Evolutionary conservation across 2,329 filamentous ascomycete species (phyloP).

Genomic region (Trichoderma breve): DNA sequence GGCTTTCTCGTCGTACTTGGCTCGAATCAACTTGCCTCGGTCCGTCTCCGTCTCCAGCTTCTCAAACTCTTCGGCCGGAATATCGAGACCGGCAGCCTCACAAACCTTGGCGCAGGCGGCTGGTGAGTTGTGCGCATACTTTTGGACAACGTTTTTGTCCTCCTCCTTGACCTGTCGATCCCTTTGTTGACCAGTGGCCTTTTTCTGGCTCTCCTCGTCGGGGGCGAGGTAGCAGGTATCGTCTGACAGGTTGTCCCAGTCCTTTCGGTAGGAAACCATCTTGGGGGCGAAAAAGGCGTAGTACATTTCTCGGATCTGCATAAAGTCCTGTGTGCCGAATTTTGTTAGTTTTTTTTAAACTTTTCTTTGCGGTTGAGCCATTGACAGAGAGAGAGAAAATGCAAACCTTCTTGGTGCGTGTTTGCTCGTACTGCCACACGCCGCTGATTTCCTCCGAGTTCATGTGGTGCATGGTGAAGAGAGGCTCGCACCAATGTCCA

Average conservation of each 20-base stretch:
- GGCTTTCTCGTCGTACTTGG: conserved; percentile 28
- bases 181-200: conserved; percentile 32
- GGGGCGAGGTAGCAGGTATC: conserved; percentile 46
- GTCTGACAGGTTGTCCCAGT: conserved; percentile 55
- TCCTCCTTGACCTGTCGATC: conserved; percentile 39
- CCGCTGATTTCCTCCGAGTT: conserved; percentile 50
- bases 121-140: conserved; percentile 43
- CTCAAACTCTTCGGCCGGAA: conserved; percentile 36
- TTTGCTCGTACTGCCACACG: conserved; percentile 55
- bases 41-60: conserved; percentile 30
- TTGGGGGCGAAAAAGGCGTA: conserved; percentile 46
- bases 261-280: conserved; percentile 40
- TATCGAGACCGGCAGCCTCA: conserved; percentile 38
- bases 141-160: conserved; percentile 43
- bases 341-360: neutral
- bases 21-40: conserved; percentile 30
- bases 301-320: conserved; percentile 51
- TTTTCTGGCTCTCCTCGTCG: conserved; percentile 36
- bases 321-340: conserved; percentile 34
- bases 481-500: conserved; percentile 55
- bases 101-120: conserved; percentile 52
- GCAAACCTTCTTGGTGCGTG: conserved; percentile 43
- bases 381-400: neutral
- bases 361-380: neutral
- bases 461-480: conserved; percentile 58